Evolutionary conservation across 2,329 filamentous ascomycete genomes (phyloP).

Genomic region (Mariannaea sp.): DNA sequence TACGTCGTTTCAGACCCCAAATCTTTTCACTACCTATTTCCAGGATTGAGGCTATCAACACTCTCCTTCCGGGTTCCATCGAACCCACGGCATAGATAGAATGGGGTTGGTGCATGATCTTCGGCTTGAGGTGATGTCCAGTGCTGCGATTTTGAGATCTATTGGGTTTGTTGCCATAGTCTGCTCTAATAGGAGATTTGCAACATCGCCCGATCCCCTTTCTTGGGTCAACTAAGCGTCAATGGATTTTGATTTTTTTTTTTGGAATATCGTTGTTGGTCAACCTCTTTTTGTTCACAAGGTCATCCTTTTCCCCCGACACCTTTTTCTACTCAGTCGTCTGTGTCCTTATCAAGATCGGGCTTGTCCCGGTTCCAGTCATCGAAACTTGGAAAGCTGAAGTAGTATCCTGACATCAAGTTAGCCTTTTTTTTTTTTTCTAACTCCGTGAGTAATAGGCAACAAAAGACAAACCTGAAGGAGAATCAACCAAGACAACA

Average conservation of each 20-base stretch:
- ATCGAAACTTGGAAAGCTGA: constrained; percentile 76
- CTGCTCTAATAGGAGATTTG: constrained; percentile 12
- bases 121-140: constrained; percentile 18
- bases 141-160: constrained; percentile 12
- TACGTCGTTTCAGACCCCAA: constrained; percentile 21
- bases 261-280: constrained; percentile 7
- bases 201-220: constrained; percentile 14
- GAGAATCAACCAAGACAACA: constrained; percentile 34
- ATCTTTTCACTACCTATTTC: constrained; percentile 19
- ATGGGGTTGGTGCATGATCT: constrained; percentile 10
- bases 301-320: constrained; percentile 14
- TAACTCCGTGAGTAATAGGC: too few relatives aligned
- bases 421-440: too few relatives aligned
- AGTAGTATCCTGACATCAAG: constrained; percentile 56
- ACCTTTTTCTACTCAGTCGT: constrained; percentile 29
- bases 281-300: constrained; percentile 23
- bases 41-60: constrained; percentile 23
- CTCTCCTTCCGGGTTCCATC: constrained; percentile 17
- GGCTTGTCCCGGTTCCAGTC: constrained; percentile 58
- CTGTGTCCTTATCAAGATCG: constrained; percentile 32
- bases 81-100: constrained; percentile 9
- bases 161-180: constrained; percentile 25
- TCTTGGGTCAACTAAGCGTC: too few relatives aligned
- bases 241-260: too few relatives aligned
- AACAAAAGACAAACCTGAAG: constrained; percentile 31